phyloP scores from a whole-genome alignment of 306 rosid genomes.

The Sesbania bispinosa region DNA sequence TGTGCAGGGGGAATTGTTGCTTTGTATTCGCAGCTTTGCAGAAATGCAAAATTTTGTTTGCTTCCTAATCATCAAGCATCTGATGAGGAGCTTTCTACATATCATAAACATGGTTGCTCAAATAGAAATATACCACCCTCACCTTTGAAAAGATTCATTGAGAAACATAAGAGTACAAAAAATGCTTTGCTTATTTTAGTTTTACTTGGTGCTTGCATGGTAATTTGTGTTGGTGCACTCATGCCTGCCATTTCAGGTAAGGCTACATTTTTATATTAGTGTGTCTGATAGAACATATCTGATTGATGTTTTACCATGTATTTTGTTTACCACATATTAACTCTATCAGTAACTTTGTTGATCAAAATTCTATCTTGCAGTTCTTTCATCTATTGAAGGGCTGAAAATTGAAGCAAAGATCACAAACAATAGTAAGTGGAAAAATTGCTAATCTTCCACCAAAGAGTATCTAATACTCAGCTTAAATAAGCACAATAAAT shows the following conservation, averaged over 20 bases:
- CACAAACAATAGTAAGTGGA: slow-evolving; percentile 49
- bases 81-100: slow-evolving; percentile 81
- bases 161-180: slow-evolving; percentile 58
- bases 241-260: slow-evolving; percentile 79
- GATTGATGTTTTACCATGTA: slow-evolving; percentile 12
- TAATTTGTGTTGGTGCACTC: slow-evolving; percentile 61
- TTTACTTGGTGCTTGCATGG: slow-evolving; percentile 84
- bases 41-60: slow-evolving; percentile 69
- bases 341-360: slow-evolving; percentile 26
- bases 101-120: slow-evolving; percentile 49
- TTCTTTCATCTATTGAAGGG: slow-evolving; percentile 69
- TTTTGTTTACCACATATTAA: not conserved
- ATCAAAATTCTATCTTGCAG: slow-evolving; percentile 52
- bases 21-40: slow-evolving; percentile 70
- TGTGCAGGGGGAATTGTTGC: slow-evolving; percentile 79
- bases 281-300: slow-evolving; percentile 1
- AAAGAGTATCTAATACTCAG: not conserved
- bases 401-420: slow-evolving; percentile 46
- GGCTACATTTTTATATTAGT: slow-evolving; percentile 15
- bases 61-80: slow-evolving; percentile 78
- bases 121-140: slow-evolving; percentile 43
- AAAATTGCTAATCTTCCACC: slow-evolving; percentile 12
- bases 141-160: slow-evolving; percentile 59
- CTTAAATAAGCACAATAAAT: slow-evolving; percentile 11
- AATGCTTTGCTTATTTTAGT: slow-evolving; percentile 56